Percentiles rank a stretch among this genome's conserved stretches.
phyloP scores from a whole-genome alignment of 352 stramenopile genomes.

The Phytophthora quininea region DNA sequence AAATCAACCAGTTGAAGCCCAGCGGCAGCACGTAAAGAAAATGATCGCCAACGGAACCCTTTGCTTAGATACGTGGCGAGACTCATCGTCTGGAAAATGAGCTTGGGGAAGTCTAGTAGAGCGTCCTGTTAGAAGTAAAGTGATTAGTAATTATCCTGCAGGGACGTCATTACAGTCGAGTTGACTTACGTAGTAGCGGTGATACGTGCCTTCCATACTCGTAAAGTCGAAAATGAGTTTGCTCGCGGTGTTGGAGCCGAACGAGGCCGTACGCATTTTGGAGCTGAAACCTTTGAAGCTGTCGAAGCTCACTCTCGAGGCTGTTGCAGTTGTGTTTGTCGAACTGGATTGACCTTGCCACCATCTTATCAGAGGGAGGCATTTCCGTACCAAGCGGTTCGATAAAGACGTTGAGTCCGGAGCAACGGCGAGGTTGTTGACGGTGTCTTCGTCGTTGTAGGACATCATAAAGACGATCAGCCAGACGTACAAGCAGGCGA shows the following conservation, averaged over 20 bases:
- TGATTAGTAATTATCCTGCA: too few relatives aligned
- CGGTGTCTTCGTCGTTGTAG: conserved; percentile 26
- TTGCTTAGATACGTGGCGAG: conserved; percentile 45
- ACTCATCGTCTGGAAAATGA: conserved; percentile 48
- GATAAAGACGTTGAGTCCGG: conserved; percentile 22
- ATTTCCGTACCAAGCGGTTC: conserved; percentile 21
- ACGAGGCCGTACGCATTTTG: conserved; percentile 18
- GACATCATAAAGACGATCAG: conserved; percentile 45
- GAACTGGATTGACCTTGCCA: conserved; percentile 10
- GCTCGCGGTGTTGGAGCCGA: conserved; percentile 16
- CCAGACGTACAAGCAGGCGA: conserved; percentile 39
- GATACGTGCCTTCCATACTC: conserved; percentile 42
- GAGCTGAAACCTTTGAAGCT: conserved; percentile 12
- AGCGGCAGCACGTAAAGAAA: conserved; percentile 40
- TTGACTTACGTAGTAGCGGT: conserved; percentile 45
- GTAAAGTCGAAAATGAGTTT: conserved; percentile 37
- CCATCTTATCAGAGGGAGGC: conserved; percentile 23
- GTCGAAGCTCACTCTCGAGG: conserved; percentile 7
- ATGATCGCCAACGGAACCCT: conserved; percentile 46
- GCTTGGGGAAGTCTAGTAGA: conserved; percentile 43
- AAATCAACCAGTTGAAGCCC: conserved; percentile 51
- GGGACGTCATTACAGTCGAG: neutral
- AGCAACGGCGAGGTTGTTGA: conserved; percentile 24
- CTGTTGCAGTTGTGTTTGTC: neutral
- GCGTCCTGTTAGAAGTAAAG: conserved; percentile 22